Evolutionary conservation across 2,329 filamentous ascomycete genomes (phyloP), one percentile per base, ranked within the genome.

Genomic region (Rachicladosporium sp.): DNA sequence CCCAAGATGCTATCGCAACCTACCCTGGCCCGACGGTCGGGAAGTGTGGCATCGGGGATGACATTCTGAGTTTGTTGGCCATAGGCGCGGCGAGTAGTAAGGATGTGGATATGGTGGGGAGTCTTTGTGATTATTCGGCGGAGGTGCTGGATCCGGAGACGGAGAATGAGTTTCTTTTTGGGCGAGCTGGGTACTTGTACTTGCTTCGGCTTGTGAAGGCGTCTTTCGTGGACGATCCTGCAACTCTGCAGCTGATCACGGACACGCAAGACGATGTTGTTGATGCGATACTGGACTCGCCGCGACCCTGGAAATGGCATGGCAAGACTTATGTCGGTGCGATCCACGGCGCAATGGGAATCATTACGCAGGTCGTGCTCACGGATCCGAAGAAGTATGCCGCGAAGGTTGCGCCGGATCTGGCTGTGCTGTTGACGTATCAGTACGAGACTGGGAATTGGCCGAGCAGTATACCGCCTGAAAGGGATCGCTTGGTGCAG

Each of bases 181-280:
- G 81, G 4, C 69, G 78, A 8, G 76, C 80, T 1, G 80, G 80
- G 0, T 73, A 76, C 38, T 63, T 85, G 15, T 84, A 83, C 53
- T 63, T 82, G 33, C 66, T 85, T 31, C 68, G 81, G 1, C 60
- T 82, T 42, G 73, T 82, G 29, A 71, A 70, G 13, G 67, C 69
- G 21, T 70, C 69, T 45, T 73, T 81, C 34, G 57, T 67, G 0
- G 63, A 68, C 27, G 67, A 70, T 39, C 60, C 62, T 10, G 53
- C 62, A 6, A 63, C 70, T 0, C 57, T 74, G 7, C 69, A 78
- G 38, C 58, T 68, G 21, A 65, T 74, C 43, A 62, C 68, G 21
- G 64, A 67, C 9, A 69, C 73, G 1, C 70, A 79, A 30, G 63
- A 66, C 7, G 67, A 71, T 41, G 65, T 83, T 1, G 69, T 76